These are phyloP conservation scores for Nicotiana noctiflora DNA, from an alignment of 257 asterid species.

Conservation along the genomic window DNA sequence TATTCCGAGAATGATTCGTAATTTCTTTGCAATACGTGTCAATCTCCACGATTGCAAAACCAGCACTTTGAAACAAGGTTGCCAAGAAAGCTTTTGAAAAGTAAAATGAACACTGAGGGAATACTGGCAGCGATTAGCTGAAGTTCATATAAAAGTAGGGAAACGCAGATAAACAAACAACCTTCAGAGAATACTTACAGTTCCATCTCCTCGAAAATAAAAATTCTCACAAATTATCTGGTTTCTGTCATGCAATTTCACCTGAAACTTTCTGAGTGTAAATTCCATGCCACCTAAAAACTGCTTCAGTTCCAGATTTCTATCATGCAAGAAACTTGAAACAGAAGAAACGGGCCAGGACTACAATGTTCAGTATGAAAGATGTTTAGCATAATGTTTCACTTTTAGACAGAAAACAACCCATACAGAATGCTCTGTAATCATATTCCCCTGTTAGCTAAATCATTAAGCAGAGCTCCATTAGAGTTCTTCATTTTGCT, in stretches of 20 bases:
- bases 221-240: constrained; percentile 69
- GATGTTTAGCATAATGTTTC: background rate
- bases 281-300: constrained; percentile 12
- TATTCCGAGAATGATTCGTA: constrained; percentile 44
- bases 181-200: constrained; percentile 42
- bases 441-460: background rate
- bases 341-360: background rate
- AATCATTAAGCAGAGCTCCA: background rate
- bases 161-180: no score
- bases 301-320: constrained; percentile 9
- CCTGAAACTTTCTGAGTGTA: constrained; percentile 35
- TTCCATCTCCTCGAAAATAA: constrained; percentile 70
- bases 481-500: background rate
- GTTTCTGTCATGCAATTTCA: constrained; percentile 57
- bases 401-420: background rate
- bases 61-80: constrained; percentile 50
- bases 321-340: constrained; percentile 4
- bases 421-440: background rate
- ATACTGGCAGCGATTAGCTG: background rate
- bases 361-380: background rate
- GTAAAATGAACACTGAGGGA: constrained; percentile 59
- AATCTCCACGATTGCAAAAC: constrained; percentile 44
- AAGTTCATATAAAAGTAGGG: background rate
- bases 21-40: constrained; percentile 47
- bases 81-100: constrained; percentile 57